Evolutionary conservation across 2,329 filamentous ascomycete species (phyloP).

Genomic region (Dothideomycetes sp.): DNA sequence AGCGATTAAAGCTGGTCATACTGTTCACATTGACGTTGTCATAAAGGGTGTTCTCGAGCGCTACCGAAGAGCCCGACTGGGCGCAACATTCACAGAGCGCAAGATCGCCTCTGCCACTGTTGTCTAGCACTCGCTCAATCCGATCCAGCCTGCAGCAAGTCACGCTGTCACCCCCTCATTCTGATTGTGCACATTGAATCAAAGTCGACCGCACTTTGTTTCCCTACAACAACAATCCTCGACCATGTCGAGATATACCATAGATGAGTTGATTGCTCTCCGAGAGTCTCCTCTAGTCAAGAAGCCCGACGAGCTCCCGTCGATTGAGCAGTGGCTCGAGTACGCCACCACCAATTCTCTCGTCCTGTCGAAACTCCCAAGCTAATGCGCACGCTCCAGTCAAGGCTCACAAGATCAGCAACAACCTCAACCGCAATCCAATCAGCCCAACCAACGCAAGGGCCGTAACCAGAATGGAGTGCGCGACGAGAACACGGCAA

Average conservation of each 20-base stretch:
- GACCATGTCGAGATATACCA: conserved; percentile 50
- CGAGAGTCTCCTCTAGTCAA: conserved; percentile 72
- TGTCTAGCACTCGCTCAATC: too few species aligned
- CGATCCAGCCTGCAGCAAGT: too few species aligned
- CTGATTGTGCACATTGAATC: too few species aligned
- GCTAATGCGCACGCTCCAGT: conserved; percentile 5
- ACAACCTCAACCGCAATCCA: conserved; percentile 4
- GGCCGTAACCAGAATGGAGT: conserved; percentile 7
- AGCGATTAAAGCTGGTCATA: too few species aligned
- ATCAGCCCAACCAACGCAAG: conserved; percentile 9
- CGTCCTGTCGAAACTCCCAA: not conserved
- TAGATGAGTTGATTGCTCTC: conserved; percentile 64
- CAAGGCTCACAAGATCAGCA: conserved; percentile 9
- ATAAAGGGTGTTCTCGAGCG: too few species aligned
- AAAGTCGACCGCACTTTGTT: too few species aligned
- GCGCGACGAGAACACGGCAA: conserved; percentile 12
- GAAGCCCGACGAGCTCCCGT: conserved; percentile 69
- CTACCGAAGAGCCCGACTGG: too few species aligned
- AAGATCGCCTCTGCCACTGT: too few species aligned
- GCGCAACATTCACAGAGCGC: too few species aligned
- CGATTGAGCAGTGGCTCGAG: conserved; percentile 95
- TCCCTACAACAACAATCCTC: not conserved
- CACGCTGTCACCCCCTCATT: too few species aligned
- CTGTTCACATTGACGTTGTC: too few species aligned
- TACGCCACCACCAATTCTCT: conserved; percentile 28